A percentile compares a stretch with the other conserved stretches of the same genome.
These are phyloP conservation scores for Eustoma russellianum DNA, from an alignment of 257 asterid species.

Conservation along the genomic window DNA sequence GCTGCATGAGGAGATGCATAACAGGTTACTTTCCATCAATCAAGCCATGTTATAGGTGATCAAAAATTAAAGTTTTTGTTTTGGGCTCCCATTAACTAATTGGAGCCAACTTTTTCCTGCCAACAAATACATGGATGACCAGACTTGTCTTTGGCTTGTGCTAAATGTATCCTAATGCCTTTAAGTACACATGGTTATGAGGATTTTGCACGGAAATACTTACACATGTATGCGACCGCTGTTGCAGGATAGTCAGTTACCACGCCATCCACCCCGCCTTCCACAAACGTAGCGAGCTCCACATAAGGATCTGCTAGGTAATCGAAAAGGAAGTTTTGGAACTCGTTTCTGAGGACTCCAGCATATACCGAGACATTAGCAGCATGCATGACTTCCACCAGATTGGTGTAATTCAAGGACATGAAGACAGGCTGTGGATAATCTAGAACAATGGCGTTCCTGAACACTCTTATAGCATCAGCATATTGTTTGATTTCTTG, in stretches of 20 bases:
- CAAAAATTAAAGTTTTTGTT: too few species aligned
- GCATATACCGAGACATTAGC: conserved; percentile 69
- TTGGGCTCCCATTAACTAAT: too few species aligned
- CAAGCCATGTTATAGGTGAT: too few species aligned
- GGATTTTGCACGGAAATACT: conserved; percentile 11
- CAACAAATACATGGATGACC: too few species aligned
- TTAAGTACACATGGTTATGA: too few species aligned
- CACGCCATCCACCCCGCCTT: conserved; percentile 50
- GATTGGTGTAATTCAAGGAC: conserved; percentile 40
- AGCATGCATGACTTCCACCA: conserved; percentile 53
- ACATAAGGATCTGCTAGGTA: conserved; percentile 72
- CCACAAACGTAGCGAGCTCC: conserved; percentile 41
- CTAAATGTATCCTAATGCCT: too few species aligned
- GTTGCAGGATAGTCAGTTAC: conserved; percentile 70
- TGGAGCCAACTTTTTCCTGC: too few species aligned
- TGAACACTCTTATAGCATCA: conserved; percentile 53
- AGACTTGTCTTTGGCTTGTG: too few species aligned
- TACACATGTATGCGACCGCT: conserved; percentile 49
- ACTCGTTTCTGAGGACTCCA: conserved; percentile 63
- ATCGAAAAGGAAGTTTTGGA: conserved; percentile 54
- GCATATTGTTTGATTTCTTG: conserved; percentile 69
- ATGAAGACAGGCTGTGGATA: conserved; percentile 25
- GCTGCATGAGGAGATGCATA: conserved; percentile 7
- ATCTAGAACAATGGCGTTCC: conserved; percentile 37
- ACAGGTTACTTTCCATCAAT: not conserved